Evolutionary conservation across 2,329 filamentous ascomycete genomes (phyloP), one percentile per base, ranked within the genome.

Genomic region (Hypomyces perniciosus): DNA sequence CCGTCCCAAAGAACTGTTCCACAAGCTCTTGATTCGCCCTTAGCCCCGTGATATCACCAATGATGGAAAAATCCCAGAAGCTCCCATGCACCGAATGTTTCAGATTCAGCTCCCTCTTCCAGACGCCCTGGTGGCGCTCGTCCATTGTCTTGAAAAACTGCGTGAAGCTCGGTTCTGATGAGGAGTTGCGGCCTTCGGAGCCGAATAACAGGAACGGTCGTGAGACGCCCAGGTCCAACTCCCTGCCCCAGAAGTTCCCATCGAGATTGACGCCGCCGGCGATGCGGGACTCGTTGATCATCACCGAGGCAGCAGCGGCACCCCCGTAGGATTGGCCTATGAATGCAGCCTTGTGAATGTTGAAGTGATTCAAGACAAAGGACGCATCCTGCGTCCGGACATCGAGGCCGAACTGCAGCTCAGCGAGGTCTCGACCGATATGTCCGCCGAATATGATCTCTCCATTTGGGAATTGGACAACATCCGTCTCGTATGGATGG

Each of bases 401-500:
- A 13, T 58, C 57, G 26, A 62, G 54, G 26, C 56, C 61, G 33
- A 51, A 53, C 2, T 45, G 44, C 12, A 46, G 27, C 9, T 20
- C 20, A 8, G 44, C 48, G 5, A 58, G 41, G 30, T 39, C 46
- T 7, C 46, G 51, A 4, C 48, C 57, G 20, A 64, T 56, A 26
- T 46, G 38, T 2, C 57, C 58, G 12, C 60, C 59, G 40, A 56
- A 64, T 26, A 64, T 59, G 6, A 66, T 52, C 2, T 57, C 61
- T 5, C 64, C 69, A 49, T 71, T 60, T 2, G 67, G 66, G 44
- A 69, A 72, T 43, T 70, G 62, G 8, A 75, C 65, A n/a, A 72
- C 62, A 30, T 65, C 59, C 3, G 68, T 65, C 44, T 74, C 72
- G 47, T 71, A 66, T 0, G 72, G 69, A 51, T 75, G 72, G 54